phyloP scores from a whole-genome alignment of 1,284 basidiomycete species.

The Albatrellus sp. region DNA sequence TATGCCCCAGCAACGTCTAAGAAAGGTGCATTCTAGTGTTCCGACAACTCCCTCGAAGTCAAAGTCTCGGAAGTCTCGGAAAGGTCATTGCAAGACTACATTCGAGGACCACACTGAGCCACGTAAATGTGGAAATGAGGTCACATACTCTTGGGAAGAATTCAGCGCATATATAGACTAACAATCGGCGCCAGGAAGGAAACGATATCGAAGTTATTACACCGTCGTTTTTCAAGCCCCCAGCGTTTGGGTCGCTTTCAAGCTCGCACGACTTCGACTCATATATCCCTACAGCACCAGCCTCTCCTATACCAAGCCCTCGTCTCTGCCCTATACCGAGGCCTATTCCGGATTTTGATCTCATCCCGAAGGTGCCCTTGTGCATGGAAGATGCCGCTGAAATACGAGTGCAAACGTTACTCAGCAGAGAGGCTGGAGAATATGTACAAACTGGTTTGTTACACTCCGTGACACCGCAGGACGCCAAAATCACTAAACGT shows the following conservation, averaged over 20 bases:
- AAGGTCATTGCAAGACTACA: not conserved
- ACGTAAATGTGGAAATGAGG: not conserved
- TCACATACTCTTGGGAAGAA: not conserved
- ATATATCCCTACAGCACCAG: not conserved
- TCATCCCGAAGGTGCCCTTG: not conserved
- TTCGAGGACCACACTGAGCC: not conserved
- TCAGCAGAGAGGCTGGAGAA: not conserved
- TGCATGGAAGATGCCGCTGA: conserved; percentile 3
- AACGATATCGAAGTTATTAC: no score
- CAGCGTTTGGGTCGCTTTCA: no score
- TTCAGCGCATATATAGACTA: not conserved
- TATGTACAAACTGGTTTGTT: not conserved
- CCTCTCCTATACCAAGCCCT: not conserved
- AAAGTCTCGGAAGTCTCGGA: conserved; percentile 2
- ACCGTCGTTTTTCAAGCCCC: no score
- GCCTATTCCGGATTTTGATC: not conserved
- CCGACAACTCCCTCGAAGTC: conserved; percentile 2
- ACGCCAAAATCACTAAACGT: not conserved
- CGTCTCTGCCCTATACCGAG: not conserved
- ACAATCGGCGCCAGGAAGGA: not conserved
- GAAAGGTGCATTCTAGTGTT: not conserved
- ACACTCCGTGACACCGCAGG: not conserved
- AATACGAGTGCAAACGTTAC: not conserved
- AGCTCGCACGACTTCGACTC: not conserved
- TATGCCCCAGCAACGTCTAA: not conserved